These are phyloP conservation scores for Aurinia saxatilis DNA, from an alignment of 345 rosid species.

Conservation along the genomic window DNA sequence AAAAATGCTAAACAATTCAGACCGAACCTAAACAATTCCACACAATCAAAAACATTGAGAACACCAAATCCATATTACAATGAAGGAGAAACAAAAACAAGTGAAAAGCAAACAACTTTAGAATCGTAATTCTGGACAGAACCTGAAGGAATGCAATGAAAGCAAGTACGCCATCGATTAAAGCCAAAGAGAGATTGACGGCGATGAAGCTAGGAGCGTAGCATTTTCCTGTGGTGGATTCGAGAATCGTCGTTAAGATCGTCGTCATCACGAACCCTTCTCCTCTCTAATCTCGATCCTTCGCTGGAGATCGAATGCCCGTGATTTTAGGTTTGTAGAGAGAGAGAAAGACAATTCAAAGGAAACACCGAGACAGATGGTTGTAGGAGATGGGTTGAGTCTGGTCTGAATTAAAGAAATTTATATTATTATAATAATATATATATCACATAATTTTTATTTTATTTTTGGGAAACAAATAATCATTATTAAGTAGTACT, in stretches of 20 bases:
- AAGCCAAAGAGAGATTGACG: conserved; percentile 27
- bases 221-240: conserved; percentile 10
- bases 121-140: neutral
- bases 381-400: conserved; percentile 26
- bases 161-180: conserved; percentile 26
- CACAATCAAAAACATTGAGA: conserved; percentile 6
- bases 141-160: conserved; percentile 31
- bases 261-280: conserved; percentile 10
- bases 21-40: neutral
- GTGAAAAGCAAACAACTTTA: neutral
- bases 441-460: neutral
- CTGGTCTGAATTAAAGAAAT: conserved; percentile 19
- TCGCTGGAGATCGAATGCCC: conserved; percentile 24
- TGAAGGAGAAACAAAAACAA: neutral
- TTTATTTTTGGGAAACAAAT: neutral
- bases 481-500: neutral
- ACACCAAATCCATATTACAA: too few species aligned
- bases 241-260: conserved; percentile 10
- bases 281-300: neutral
- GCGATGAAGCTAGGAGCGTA: conserved; percentile 28
- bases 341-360: conserved; percentile 17
- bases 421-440: neutral
- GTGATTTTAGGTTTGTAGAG: conserved; percentile 27
- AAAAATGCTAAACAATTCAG: neutral
- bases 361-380: conserved; percentile 26